Base-by-base conservation (phyloP, 139 green algal genomes). In the Yamagishiella unicocca region DNA sequence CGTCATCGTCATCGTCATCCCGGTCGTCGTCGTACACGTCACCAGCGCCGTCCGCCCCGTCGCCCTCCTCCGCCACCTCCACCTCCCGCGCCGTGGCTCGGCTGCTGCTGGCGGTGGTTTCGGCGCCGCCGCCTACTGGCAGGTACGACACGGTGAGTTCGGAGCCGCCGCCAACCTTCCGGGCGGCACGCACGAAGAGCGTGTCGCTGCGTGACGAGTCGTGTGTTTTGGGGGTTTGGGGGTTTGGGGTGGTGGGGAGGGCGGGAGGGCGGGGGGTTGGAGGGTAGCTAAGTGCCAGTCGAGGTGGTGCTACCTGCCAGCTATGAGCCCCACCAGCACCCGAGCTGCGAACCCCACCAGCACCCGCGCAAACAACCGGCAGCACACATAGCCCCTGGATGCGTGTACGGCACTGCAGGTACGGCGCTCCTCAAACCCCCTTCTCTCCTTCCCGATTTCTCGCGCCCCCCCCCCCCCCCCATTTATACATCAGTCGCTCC, bases 131-230 rank as follows among this genome's bases (percentile, higher is more conserved):
- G 0, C 78, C 78, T 4, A 83, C 83, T 9, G 87, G 83, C 70
- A 92, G 42, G 72, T 88, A 85, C 12, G 75, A 83, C 7, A 68
- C 42, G 22, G 73, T 90, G 5, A 92, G 42, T 7, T 71, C 71
- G 10, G 58, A 70, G 71, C 77, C 62, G 46, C 77, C 67, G n/a
- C 58, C 35, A 0, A 90, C 61, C 37, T 62, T 81, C 38, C 89
- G 78, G 4, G 50, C 33, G 1, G 87, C 73, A 17, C 61, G 76
- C 6, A 88, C 82, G 6, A 88, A 61, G 0, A 87, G 70, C 4
- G 31, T 38, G 40, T 64, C 64, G 17, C 71, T 71, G 79, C 35
- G 61, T 25, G 29, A 10, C 24, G 45, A 55, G n/a, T n/a, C n/a
- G n/a, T n/a, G n/a, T n/a, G n/a, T n/a, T n/a, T n/a, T n/a, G n/a